Base-by-base conservation (phyloP, 75 land plant genomes). In the Selaginella tamariscina region DNA sequence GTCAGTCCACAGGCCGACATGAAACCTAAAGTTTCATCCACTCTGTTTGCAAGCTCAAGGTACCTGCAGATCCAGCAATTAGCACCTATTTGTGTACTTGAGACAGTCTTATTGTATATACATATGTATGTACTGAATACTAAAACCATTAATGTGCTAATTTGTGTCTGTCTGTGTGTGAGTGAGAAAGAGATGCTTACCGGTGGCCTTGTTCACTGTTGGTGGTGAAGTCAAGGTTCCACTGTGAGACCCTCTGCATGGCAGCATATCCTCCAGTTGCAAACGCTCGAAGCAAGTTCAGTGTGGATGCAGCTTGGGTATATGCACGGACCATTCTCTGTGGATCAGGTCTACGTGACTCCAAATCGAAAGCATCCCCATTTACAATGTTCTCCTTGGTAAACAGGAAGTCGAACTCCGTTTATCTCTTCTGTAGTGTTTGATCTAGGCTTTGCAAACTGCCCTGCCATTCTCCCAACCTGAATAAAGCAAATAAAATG, bases 191-290 rank as follows among this genome's bases (percentile, higher is more conserved):
- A n/a, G 49, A 39, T 39, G 49, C 15, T 32, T 69, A 84, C 87
- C 84, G 81, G 69, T 84, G 81, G n/a, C 87, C 88, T 67, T 86
- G 89, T 68, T 84, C 88, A 54, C 87, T 84, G 69, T 81, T 73
- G 33, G 83, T 83, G 21, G 81, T 78, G 72, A 86, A 86, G 63
- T 86, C 87, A 5, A 84, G 81, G 69, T 86, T 86, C 89, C 89
- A 86, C 55, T 85, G 75, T 1, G 78, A 75, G 44, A 85, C 78
- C 56, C 88, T 70, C 73, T 85, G 88, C 85, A 85, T 85, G 33
- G 83, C 82, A 1, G 88, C 88, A 44, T 83, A 86, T 2, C 89
- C 89, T 78, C 89, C 89, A 22, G 88, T 86, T n/a, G 87, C 84
- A 54, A 86, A 81, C 22, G 87, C 79, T 32, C 89, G 69, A 24